Conservation (phyloP, 352 stramenopile species). For the Phytophthora syringae region DNA sequence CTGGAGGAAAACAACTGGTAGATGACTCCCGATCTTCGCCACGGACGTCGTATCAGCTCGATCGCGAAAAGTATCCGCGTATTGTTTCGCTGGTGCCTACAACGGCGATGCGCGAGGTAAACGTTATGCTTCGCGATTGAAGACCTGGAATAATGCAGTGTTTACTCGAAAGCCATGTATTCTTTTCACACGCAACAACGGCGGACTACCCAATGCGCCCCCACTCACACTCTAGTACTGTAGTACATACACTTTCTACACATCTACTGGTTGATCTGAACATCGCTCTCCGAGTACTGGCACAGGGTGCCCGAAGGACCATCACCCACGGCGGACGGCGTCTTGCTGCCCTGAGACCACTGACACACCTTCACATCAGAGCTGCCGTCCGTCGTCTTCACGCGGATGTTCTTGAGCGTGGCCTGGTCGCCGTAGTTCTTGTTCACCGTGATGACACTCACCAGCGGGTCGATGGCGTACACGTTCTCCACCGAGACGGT, state of each 20-base stretch:
- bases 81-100: constrained; percentile 2
- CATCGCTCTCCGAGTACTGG: constrained; percentile 26
- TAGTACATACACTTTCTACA: no score
- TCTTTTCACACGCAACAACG: no score
- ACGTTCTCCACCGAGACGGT: constrained; percentile 42
- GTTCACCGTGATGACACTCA: no score
- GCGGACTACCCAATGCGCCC: no score
- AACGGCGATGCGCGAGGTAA: no score
- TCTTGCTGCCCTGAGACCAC: constrained; percentile 26
- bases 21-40: constrained; percentile 1
- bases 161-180: no score
- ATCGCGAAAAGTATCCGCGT: no score
- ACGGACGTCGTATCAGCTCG: background rate
- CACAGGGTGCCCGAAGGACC: constrained; percentile 25
- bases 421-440: constrained; percentile 42
- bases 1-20: constrained; percentile 3
- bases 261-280: constrained; percentile 40
- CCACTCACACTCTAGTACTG: no score
- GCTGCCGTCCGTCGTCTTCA: constrained; percentile 27
- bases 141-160: no score
- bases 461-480: no score
- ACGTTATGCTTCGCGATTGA: no score
- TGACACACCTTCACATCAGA: constrained; percentile 30
- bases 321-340: constrained; percentile 36
- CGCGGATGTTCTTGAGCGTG: constrained; percentile 43